phyloP scores from a whole-genome alignment of 2,329 filamentous ascomycete species.

The Aspergillus arachidicola region DNA sequence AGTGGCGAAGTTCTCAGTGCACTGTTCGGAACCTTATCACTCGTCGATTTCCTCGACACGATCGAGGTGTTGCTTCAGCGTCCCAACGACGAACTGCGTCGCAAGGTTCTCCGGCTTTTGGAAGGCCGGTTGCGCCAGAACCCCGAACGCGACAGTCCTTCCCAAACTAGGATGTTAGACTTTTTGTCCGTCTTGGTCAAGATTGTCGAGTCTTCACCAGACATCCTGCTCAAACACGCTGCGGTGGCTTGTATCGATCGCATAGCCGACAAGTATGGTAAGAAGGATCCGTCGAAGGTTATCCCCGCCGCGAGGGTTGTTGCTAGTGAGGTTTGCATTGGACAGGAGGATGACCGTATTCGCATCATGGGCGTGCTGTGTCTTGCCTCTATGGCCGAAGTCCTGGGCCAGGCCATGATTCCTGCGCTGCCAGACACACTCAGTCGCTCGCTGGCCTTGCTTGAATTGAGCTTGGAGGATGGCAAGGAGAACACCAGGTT shows the following conservation, averaged over 20 bases:
- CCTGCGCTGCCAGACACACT: constrained; percentile 78
- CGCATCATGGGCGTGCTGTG: constrained; percentile 85
- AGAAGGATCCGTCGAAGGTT: constrained; percentile 80
- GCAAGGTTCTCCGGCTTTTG: constrained; percentile 78
- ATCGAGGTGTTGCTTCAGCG: constrained; percentile 79
- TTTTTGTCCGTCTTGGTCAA: constrained; percentile 79
- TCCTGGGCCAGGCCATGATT: constrained; percentile 82
- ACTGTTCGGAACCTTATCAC: constrained; percentile 81
- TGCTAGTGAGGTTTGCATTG: constrained; percentile 74
- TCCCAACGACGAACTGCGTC: constrained; percentile 72
- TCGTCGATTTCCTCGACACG: constrained; percentile 84
- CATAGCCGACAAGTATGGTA: constrained; percentile 92
- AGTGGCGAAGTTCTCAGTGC: constrained; percentile 73
- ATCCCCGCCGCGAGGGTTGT: constrained; percentile 75
- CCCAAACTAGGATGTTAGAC: constrained; percentile 70
- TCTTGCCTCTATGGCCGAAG: constrained; percentile 84
- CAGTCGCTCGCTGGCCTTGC: constrained; percentile 69
- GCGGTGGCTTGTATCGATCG: constrained; percentile 89
- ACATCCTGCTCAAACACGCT: constrained; percentile 78
- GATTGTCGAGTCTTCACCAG: constrained; percentile 72
- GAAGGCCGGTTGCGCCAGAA: constrained; percentile 77
- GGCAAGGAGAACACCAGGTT: constrained; percentile 63
- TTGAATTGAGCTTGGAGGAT: constrained; percentile 63
- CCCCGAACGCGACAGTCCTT: constrained; percentile 67
- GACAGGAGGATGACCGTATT: constrained; percentile 70